Evolutionary conservation across 495 filamentous ascomycete genomes (phyloP), one percentile per base, ranked within the genome.

Genomic region (Rostrohypoxylon terebratum): DNA sequence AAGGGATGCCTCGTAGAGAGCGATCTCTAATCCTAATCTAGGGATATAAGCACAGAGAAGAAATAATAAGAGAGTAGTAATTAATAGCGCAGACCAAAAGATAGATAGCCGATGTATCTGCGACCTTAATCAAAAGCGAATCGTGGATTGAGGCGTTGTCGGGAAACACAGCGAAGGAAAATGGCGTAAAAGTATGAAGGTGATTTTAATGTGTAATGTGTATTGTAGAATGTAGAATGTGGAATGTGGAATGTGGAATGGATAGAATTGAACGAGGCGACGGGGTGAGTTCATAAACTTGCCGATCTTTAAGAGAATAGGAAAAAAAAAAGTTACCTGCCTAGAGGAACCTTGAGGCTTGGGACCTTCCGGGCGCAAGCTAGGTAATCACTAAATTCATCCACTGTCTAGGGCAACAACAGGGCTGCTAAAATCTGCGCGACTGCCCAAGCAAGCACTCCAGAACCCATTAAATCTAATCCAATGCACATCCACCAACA

Each of bases 401-500:
- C 38, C 13, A 20, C n/a, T 58, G 3, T 42, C 51, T 31, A 55
- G 51, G 51, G 55, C 55, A 53, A 25, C 48, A 53, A 13, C 23
- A 53, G 48, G 21, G 11, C 48, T 69, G 55, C 66, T 69, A 73
- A 73, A 66, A 69, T 62, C 72, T 71, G 72, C 63, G 64, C 53
- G 68, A 53, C 63, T 75, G 68, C 64, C 68, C 68, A 74, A 72
- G 45, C 28, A 38, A 54, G 31, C 51, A 28, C 28, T 28, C 6
- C n/a, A n/a, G 28, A 28, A 5, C 28, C 28, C 28, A 28, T 28
- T 28, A 28, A 28, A 28, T 28, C 23, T n/a, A n/a, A 8, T 34
- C 31, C 23, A 64, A 53, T 34, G 23, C 16, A 16, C 42, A 13
- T 28, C 38, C n/a, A n/a, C n/a, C 38, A 42, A 42, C 38, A 42